Conservation (phyloP, 352 stramenopile species). For the Achlya hypogyna region DNA sequence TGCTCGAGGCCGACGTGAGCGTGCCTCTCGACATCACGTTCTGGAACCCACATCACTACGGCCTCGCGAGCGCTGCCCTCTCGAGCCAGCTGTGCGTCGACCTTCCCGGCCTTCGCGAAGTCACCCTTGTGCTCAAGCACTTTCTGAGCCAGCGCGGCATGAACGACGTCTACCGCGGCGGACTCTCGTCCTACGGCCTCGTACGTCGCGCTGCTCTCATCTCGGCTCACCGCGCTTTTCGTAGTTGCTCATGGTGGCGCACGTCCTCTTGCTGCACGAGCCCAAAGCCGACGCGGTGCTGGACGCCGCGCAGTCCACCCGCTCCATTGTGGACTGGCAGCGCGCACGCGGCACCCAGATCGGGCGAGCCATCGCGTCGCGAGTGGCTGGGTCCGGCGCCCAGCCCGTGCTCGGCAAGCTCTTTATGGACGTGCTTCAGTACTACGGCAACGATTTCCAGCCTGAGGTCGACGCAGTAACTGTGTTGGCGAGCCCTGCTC, state of each 20-base stretch:
- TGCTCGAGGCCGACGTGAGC: slow-evolving; percentile 25
- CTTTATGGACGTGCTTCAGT: slow-evolving; percentile 77
- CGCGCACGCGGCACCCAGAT: not conserved
- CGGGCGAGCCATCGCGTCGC: slow-evolving; percentile 26
- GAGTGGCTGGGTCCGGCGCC: slow-evolving; percentile 22
- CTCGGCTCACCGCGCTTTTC: not conserved
- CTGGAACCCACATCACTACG: slow-evolving; percentile 55
- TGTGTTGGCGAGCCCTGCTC: slow-evolving; percentile 26
- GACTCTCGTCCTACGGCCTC: slow-evolving; percentile 83
- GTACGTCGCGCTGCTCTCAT: slow-evolving; percentile 7
- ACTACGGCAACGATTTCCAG: slow-evolving; percentile 74
- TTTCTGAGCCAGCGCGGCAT: slow-evolving; percentile 79
- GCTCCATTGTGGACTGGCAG: not conserved
- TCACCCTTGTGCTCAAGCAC: slow-evolving; percentile 85
- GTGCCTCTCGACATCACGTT: slow-evolving; percentile 82
- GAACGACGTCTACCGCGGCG: slow-evolving; percentile 87
- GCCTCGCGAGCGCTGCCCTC: slow-evolving; percentile 62
- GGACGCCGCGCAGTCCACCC: too few species aligned
- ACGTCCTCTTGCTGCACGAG: slow-evolving; percentile 30
- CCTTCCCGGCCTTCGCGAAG: slow-evolving; percentile 70
- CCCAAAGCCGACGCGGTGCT: slow-evolving; percentile 52
- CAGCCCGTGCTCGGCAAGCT: slow-evolving; percentile 44
- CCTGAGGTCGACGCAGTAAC: slow-evolving; percentile 58
- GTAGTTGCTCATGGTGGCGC: slow-evolving; percentile 62
- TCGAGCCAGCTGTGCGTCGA: slow-evolving; percentile 47